These are phyloP conservation scores for Citrus inodora DNA, from an alignment of 345 rosid genomes.

Conservation along the genomic window DNA sequence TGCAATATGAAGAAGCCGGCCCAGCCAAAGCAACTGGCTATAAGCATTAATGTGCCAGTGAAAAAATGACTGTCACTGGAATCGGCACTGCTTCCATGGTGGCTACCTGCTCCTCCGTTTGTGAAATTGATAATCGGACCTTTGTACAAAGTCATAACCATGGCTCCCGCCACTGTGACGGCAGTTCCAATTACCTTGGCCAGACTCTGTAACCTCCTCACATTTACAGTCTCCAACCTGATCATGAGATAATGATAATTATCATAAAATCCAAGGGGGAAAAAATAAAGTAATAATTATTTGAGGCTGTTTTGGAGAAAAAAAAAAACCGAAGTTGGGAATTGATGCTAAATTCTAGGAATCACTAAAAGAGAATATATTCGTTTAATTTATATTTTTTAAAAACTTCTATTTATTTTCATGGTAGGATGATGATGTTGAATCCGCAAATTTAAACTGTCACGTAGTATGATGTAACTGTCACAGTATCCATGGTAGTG, in stretches of 20 bases:
- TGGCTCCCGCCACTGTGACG: slow-evolving; percentile 74
- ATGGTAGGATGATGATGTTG: not conserved
- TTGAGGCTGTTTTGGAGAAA: no score
- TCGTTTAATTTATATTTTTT: no score
- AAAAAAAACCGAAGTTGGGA: no score
- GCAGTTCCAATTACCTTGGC: slow-evolving; percentile 78
- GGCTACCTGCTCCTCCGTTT: slow-evolving; percentile 28
- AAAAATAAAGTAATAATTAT: not conserved
- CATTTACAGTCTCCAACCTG: slow-evolving; percentile 70
- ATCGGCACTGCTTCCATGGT: slow-evolving; percentile 28
- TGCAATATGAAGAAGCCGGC: slow-evolving; percentile 80
- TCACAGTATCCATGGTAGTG: not conserved
- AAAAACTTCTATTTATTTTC: no score
- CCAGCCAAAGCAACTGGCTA: slow-evolving; percentile 66
- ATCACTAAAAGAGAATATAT: no score
- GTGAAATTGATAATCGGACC: slow-evolving; percentile 69
- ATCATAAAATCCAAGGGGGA: not conserved
- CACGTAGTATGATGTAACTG: not conserved
- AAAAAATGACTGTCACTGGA: slow-evolving; percentile 57
- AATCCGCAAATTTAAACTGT: no score
- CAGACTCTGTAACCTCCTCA: slow-evolving; percentile 54
- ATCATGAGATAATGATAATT: not conserved
- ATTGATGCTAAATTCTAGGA: no score
- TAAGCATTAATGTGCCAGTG: slow-evolving; percentile 57
- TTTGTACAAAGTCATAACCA: slow-evolving; percentile 92